Percentiles rank a stretch among this genome's conserved stretches.
Conservation (phyloP, 2,329 filamentous ascomycete genomes). For the Penicillium glabrum region DNA sequence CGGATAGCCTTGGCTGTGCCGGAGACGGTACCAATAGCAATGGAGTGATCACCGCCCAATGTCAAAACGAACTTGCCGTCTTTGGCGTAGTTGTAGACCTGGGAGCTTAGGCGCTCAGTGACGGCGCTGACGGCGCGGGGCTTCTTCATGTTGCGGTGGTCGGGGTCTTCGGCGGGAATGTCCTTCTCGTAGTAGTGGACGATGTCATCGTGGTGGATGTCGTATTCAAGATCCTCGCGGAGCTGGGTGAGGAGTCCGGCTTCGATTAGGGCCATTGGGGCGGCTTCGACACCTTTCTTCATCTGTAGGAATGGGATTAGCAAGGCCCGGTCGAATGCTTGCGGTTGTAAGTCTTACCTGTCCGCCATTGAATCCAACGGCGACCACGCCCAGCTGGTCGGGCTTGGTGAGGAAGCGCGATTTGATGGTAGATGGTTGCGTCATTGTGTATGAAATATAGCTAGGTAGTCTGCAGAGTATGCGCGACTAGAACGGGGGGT, state of each 20-base stretch:
- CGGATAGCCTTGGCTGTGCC: slow-evolving; percentile 83
- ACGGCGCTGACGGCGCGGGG: slow-evolving; percentile 82
- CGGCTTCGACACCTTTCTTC: slow-evolving; percentile 88
- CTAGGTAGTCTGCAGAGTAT: background rate
- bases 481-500: background rate
- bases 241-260: slow-evolving; percentile 83
- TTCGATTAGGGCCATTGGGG: slow-evolving; percentile 83
- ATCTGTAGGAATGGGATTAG: slow-evolving; percentile 14
- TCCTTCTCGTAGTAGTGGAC: slow-evolving; percentile 82
- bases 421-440: slow-evolving; percentile 57
- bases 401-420: slow-evolving; percentile 77
- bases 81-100: slow-evolving; percentile 84
- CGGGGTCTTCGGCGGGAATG: slow-evolving; percentile 68
- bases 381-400: slow-evolving; percentile 83
- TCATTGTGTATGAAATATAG: slow-evolving; percentile 43
- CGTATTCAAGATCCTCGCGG: slow-evolving; percentile 81
- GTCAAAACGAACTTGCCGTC: slow-evolving; percentile 87
- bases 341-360: slow-evolving; percentile 62
- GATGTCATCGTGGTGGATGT: slow-evolving; percentile 75
- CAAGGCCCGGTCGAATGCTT: slow-evolving; percentile 46
- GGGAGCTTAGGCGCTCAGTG: slow-evolving; percentile 72
- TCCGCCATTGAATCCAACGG: slow-evolving; percentile 93
- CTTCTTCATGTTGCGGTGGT: slow-evolving; percentile 92
- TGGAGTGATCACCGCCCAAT: slow-evolving; percentile 92
- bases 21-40: slow-evolving; percentile 90